phyloP scores from a whole-genome alignment of 192 early-diverging fungal species.

The Entrophospora sp. region DNA sequence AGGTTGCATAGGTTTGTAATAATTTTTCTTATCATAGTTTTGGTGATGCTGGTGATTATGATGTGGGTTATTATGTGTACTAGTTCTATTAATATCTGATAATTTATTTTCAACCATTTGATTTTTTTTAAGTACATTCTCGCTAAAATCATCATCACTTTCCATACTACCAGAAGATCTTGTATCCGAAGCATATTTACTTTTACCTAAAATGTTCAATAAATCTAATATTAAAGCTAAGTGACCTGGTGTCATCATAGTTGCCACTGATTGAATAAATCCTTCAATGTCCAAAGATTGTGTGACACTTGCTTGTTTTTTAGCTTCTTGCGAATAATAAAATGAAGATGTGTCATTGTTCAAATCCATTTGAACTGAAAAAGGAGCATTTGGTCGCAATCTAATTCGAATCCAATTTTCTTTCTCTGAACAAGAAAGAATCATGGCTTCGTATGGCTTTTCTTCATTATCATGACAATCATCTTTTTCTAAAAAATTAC shows the following conservation, averaged over 20 bases:
- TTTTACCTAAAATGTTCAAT: neutral
- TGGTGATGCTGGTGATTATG: no score
- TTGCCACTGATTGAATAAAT: neutral
- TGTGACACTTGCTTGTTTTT: neutral
- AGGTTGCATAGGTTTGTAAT: no score
- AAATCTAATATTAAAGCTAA: slow-evolving; percentile 34
- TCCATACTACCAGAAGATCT: neutral
- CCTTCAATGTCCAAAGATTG: neutral
- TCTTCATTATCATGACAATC: no score
- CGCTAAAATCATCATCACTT: slow-evolving; percentile 1
- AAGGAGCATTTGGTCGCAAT: slow-evolving; percentile 23
- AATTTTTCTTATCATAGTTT: no score
- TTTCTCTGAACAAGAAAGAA: slow-evolving; percentile 38
- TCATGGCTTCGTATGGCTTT: slow-evolving; percentile 31
- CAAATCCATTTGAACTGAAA: neutral
- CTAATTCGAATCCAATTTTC: slow-evolving; percentile 39
- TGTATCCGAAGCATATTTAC: neutral
- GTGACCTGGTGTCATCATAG: slow-evolving; percentile 27
- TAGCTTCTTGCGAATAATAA: neutral
- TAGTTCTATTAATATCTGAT: no score
- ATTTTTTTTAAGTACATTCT: no score
- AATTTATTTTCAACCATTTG: no score
- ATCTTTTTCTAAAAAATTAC: no score
- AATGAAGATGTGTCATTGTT: neutral
- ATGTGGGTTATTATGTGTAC: no score